These are phyloP conservation scores for Hortiboletus flavorubellus DNA, from an alignment of 768 basidiomycete species.

Conservation along the genomic window DNA sequence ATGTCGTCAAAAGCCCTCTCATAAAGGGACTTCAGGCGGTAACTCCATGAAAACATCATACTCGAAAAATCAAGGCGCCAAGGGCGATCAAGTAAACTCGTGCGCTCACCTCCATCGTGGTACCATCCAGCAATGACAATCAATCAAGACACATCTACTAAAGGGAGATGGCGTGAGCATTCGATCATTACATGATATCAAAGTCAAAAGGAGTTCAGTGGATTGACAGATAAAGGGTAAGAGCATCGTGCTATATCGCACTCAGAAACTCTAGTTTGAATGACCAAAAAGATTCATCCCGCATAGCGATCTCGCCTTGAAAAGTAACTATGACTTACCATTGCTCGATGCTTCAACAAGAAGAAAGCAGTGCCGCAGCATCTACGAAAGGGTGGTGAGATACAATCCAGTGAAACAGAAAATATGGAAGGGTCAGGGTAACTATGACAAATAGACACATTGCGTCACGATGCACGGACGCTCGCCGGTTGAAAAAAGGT, in stretches of 20 bases:
- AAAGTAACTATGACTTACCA: conserved; percentile 10
- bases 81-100: not conserved
- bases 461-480: conserved; percentile 43
- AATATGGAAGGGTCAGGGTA: conserved; percentile 70
- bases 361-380: not conserved
- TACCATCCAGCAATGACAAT: not conserved
- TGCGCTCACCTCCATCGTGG: conserved; percentile 2
- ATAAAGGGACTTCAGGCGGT: conserved; percentile 67
- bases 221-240: conserved; percentile 55
- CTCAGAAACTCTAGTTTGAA: conserved; percentile 97
- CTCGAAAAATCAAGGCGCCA: not conserved
- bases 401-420: not conserved
- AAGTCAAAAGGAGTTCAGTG: conserved; percentile 45
- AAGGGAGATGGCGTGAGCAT: conserved; percentile 1
- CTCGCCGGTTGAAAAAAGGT: conserved; percentile 42
- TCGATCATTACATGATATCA: not conserved
- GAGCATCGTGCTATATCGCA: conserved; percentile 64
- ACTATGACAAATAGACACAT: conserved; percentile 82
- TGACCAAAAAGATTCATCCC: conserved; percentile 55
- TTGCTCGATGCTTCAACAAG: not conserved
- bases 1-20: conserved; percentile 57
- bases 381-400: conserved; percentile 14
- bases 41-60: conserved; percentile 59
- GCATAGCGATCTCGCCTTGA: conserved; percentile 8
- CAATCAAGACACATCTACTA: not conserved